A percentile compares a stretch with the other conserved stretches of the same genome.
phyloP scores from a whole-genome alignment of 163 green algal genomes.

The Scenedesmus sp. region DNA sequence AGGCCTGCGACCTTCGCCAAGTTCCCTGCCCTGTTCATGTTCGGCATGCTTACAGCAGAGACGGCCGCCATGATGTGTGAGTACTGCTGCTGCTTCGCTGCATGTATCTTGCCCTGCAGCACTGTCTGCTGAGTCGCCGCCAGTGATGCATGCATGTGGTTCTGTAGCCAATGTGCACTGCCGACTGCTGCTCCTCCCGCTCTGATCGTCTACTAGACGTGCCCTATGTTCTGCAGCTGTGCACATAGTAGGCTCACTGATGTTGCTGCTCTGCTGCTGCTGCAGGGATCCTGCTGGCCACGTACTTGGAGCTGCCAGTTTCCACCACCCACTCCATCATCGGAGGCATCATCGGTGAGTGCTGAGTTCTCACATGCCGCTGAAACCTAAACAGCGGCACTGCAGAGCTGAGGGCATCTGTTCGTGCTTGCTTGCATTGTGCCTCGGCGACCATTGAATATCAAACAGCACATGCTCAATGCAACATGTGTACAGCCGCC shows the following conservation, averaged over 20 bases:
- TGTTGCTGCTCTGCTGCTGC: not conserved
- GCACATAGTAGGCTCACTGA: not conserved
- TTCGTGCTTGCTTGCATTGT: too few relatives aligned
- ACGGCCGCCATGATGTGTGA: conserved; percentile 55
- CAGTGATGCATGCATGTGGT: not conserved
- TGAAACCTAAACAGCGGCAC: too few relatives aligned
- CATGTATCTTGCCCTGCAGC: too few relatives aligned
- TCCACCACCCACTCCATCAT: conserved; percentile 73
- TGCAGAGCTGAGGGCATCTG: too few relatives aligned
- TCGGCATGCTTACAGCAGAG: conserved; percentile 67
- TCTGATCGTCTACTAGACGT: not conserved
- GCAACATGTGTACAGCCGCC: too few relatives aligned
- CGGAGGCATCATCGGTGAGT: conserved; percentile 26
- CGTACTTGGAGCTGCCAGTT: conserved; percentile 65
- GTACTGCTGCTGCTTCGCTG: not conserved
- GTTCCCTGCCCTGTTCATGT: conserved; percentile 53
- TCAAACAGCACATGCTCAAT: too few relatives aligned
- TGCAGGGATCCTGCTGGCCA: conserved; percentile 31
- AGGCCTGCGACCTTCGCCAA: conserved; percentile 35
- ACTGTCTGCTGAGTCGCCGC: too few relatives aligned
- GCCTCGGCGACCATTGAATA: too few relatives aligned
- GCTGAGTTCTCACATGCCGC: too few relatives aligned
- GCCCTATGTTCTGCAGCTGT: not conserved
- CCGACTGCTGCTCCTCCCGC: not conserved
- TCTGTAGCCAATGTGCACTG: not conserved